Evolutionary conservation across 306 rosid genomes (phyloP).

Genomic region (Sicyos edulis): DNA sequence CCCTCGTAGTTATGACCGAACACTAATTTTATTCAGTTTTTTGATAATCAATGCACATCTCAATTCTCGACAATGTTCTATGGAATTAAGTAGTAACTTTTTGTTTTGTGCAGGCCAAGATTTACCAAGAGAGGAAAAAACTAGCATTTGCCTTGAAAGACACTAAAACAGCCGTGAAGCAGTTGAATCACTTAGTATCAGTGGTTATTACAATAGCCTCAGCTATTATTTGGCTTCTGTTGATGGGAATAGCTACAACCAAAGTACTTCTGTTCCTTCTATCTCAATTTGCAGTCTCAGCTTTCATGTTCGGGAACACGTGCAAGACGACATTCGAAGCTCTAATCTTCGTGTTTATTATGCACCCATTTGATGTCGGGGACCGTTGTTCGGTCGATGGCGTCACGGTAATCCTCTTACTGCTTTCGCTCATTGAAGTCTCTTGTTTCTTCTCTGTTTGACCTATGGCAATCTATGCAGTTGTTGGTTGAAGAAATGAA

Average conservation of each 20-base stretch:
- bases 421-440: neutral
- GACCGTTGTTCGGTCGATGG: conserved; percentile 86
- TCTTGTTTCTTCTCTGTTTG: conserved; percentile 10
- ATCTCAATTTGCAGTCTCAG: conserved; percentile 66
- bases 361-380: conserved; percentile 97
- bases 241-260: conserved; percentile 81
- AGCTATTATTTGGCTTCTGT: conserved; percentile 69
- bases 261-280: conserved; percentile 72
- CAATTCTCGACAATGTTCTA: neutral
- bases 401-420: conserved; percentile 50
- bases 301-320: conserved; percentile 80
- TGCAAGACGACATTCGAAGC: conserved; percentile 86
- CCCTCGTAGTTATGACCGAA: neutral
- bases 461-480: conserved; percentile 31
- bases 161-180: conserved; percentile 86
- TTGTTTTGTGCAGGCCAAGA: conserved; percentile 55
- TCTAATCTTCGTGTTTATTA: conserved; percentile 74
- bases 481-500: conserved; percentile 92
- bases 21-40: neutral
- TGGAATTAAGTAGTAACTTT: neutral
- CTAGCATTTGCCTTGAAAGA: conserved; percentile 74
- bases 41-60: neutral
- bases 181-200: conserved; percentile 64
- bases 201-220: conserved; percentile 40
- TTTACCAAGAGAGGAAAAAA: conserved; percentile 69